A percentile compares a stretch with the other conserved stretches of the same genome.
These are phyloP conservation scores for Colletotrichum camelliae DNA, from an alignment of 2,329 filamentous ascomycete genomes.

Conservation along the genomic window DNA sequence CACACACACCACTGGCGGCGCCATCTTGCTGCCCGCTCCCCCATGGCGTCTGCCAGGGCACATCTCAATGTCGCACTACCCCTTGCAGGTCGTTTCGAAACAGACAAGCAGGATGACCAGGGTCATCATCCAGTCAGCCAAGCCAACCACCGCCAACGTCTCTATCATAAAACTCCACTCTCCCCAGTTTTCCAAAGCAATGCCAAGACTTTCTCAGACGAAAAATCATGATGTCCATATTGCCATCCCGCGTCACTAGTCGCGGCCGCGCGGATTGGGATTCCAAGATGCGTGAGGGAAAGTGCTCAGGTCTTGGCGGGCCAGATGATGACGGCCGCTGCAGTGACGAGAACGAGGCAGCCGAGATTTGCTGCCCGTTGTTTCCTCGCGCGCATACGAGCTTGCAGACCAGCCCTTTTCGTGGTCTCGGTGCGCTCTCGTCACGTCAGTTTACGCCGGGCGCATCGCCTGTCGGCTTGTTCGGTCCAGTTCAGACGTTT, in stretches of 20 bases:
- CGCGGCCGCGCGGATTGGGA: not conserved
- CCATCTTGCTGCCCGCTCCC: not conserved
- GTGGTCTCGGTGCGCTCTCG: not conserved
- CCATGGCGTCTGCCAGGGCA: not conserved
- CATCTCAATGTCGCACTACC: not conserved
- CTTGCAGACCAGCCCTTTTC: not conserved
- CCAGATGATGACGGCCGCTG: not conserved
- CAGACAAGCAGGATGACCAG: not conserved
- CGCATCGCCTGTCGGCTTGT: not conserved
- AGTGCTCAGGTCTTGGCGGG: not conserved
- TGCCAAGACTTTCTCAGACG: slow-evolving; percentile 14
- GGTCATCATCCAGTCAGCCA: not conserved
- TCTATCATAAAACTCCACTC: not conserved
- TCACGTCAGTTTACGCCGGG: not conserved
- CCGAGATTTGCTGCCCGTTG: not conserved
- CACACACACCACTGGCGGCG: not conserved
- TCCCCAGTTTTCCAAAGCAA: slow-evolving; percentile 16
- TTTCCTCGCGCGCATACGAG: not conserved
- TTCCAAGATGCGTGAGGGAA: not conserved
- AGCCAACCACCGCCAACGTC: slow-evolving; percentile 4
- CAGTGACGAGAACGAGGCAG: not conserved
- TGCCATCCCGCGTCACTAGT: not conserved
- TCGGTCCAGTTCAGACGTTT: not conserved
- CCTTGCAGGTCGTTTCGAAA: slow-evolving; percentile 19
- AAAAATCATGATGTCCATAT: not conserved